Evolutionary conservation across 305 asterid genomes (phyloP), one percentile per base, ranked within the genome.

Genomic region (Plantago coronopus): DNA sequence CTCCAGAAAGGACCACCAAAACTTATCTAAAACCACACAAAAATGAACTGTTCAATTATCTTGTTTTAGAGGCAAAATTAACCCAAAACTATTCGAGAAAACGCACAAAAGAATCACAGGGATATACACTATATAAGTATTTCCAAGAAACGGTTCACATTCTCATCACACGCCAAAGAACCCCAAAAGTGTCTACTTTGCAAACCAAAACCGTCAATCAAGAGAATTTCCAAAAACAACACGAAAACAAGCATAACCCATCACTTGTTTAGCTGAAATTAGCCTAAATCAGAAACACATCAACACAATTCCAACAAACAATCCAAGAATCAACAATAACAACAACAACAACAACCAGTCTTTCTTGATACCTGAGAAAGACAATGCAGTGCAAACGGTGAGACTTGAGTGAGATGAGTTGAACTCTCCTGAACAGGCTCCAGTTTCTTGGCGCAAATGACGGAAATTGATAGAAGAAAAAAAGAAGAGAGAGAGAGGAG

Each of bases 341-440:
- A n/a, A n/a, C n/a, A 34, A 2, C 0, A 34, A 34, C 5, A 34
- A 34, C 0, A 8, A 14, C n/a, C n/a, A n/a, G n/a, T 2, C 9
- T 51, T 53, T 14, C 20, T 53, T 15, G 20, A 18, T 53, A 53
- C 58, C 58, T 53, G 58, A 34, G 40, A 9, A 15, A 53, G 17
- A 10, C n/a, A 53, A 53, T 53, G 58, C 7, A 20, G 17, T 21
- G 57, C 5, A 6, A 2, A 34, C 4, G 4, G 34, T 27, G 34
- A 8, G 5, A 5, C 31, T 25, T n/a, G n/a, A 27, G 34, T 27
- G 34, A 27, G 34, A 27, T 8, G 7, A 27, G 34, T 0, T 2
- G 31, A 20, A 49, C 20, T n/a, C 23, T 3, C 0, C 8, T 14
- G 38, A 14, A 13, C n/a, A 4, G 3, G 29, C 4, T 17, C 14